phyloP scores from a whole-genome alignment of 148 eudicot genomes.

The Chenopodium berlandieri region DNA sequence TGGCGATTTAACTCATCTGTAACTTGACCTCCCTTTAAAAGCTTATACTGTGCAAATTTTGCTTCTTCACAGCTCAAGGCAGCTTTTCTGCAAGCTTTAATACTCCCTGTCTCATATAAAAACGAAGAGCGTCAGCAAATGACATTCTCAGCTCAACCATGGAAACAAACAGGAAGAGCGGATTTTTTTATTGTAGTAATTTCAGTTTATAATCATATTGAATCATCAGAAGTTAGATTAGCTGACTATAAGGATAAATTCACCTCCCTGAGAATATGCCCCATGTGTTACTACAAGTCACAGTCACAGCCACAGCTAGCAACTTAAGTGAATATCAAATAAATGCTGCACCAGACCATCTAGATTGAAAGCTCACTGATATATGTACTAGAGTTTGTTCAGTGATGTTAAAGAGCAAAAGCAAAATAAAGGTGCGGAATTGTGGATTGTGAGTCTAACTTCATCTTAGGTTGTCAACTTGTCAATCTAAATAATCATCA shows the following conservation, averaged over 20 bases:
- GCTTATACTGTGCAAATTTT: constrained; percentile 81
- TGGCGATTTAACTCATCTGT: constrained; percentile 48
- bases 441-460: background rate
- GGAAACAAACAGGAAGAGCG: background rate
- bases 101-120: constrained; percentile 50
- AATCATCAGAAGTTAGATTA: background rate
- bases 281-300: background rate
- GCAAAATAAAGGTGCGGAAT: background rate
- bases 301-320: background rate
- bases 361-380: background rate
- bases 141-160: background rate
- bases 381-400: background rate
- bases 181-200: background rate
- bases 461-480: background rate
- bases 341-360: background rate
- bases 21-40: constrained; percentile 48
- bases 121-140: background rate
- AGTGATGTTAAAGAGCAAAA: background rate
- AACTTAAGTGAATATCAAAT: background rate
- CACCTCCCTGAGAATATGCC: background rate
- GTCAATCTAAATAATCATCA: background rate
- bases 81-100: constrained; percentile 76
- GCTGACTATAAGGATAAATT: background rate
- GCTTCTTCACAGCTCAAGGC: constrained; percentile 77
- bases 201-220: background rate